phyloP scores from a whole-genome alignment of 495 filamentous ascomycete species.

The Neurospora intermedia region DNA sequence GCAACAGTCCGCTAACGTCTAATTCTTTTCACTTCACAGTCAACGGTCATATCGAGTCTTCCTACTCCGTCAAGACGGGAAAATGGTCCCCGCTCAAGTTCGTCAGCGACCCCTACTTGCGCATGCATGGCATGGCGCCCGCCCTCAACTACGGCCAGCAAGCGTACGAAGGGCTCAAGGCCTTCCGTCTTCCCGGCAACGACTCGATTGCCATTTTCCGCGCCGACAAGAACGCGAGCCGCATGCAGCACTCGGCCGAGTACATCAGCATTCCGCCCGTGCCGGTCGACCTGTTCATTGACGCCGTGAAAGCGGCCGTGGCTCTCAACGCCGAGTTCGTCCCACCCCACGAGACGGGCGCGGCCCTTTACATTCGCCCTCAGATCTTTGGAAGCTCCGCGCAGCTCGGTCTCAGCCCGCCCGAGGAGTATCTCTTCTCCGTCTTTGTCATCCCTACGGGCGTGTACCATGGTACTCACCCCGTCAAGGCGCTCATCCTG shows the following conservation, averaged over 20 bases:
- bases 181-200: slow-evolving; percentile 62
- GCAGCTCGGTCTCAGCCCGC: slow-evolving; percentile 69
- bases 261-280: slow-evolving; percentile 72
- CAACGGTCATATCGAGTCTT: slow-evolving; percentile 67
- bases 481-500: slow-evolving; percentile 68
- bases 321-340: slow-evolving; percentile 79
- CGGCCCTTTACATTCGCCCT: slow-evolving; percentile 82
- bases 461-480: slow-evolving; percentile 78
- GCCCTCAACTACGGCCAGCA: slow-evolving; percentile 90
- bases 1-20: background rate
- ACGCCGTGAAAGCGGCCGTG: slow-evolving; percentile 68
- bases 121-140: slow-evolving; percentile 81
- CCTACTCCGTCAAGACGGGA: slow-evolving; percentile 56
- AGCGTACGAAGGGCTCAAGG: slow-evolving; percentile 88
- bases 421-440: slow-evolving; percentile 78
- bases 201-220: slow-evolving; percentile 67
- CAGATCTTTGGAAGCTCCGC: slow-evolving; percentile 74
- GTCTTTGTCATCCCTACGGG: slow-evolving; percentile 81
- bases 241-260: slow-evolving; percentile 65
- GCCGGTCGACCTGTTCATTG: slow-evolving; percentile 59
- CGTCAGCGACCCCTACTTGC: slow-evolving; percentile 64
- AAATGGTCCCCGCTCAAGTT: slow-evolving; percentile 67
- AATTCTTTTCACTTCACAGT: slow-evolving; percentile 32
- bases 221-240: slow-evolving; percentile 65
- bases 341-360: slow-evolving; percentile 70